A percentile compares a stretch with the other conserved stretches of the same genome.
These are phyloP conservation scores for Leishmania turanica DNA, from an alignment of 208 protist genomes.

Conservation along the genomic window DNA sequence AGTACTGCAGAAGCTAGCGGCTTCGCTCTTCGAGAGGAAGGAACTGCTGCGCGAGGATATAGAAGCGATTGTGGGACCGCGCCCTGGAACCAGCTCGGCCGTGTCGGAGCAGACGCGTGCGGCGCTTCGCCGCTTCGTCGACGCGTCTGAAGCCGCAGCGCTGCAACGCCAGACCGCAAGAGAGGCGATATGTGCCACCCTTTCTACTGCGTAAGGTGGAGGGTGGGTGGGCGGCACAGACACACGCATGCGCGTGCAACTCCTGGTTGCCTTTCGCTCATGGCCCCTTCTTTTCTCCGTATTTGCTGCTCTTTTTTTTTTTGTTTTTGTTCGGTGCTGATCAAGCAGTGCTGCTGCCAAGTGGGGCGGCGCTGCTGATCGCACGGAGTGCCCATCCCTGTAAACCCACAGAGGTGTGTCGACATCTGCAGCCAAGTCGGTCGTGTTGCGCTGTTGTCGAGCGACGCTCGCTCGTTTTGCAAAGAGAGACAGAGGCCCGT, in stretches of 20 bases:
- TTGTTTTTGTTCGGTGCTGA: neutral
- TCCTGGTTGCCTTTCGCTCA: neutral
- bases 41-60: slow-evolving; percentile 81
- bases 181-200: slow-evolving; percentile 17
- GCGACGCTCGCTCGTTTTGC: neutral
- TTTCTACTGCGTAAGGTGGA: slow-evolving; percentile 10
- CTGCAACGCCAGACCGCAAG: slow-evolving; percentile 31
- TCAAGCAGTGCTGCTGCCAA: neutral
- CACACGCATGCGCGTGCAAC: neutral
- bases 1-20: slow-evolving; percentile 47
- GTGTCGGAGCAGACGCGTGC: slow-evolving; percentile 44
- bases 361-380: neutral
- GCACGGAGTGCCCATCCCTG: neutral
- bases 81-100: slow-evolving; percentile 17
- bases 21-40: slow-evolving; percentile 60
- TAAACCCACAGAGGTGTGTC: neutral
- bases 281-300: neutral
- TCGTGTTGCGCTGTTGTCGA: neutral
- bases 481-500: neutral
- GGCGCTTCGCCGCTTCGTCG: slow-evolving; percentile 55
- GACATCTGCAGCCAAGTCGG: neutral
- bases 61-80: slow-evolving; percentile 54
- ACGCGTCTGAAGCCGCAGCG: slow-evolving; percentile 47
- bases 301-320: neutral
- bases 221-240: neutral